These are phyloP conservation scores for Fusarium lyarnte DNA, from an alignment of 2,329 filamentous ascomycete species.

Conservation along the genomic window DNA sequence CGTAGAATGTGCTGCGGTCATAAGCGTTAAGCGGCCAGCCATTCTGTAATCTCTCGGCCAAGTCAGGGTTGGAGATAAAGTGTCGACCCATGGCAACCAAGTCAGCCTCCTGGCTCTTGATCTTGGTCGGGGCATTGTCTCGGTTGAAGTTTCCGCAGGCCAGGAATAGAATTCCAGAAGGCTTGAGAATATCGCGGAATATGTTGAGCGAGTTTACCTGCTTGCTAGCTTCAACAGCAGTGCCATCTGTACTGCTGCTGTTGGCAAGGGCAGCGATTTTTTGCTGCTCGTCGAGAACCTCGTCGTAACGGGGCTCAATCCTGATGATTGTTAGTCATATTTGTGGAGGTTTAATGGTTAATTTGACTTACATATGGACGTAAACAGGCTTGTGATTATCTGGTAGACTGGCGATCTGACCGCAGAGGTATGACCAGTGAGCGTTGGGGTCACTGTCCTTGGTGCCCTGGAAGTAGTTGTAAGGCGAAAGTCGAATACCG, in stretches of 20 bases:
- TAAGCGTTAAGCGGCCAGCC: conserved; percentile 51
- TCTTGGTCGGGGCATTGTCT: conserved; percentile 39
- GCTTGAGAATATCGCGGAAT: conserved; percentile 53
- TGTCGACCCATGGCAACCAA: conserved; percentile 46
- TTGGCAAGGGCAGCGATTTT: conserved; percentile 52
- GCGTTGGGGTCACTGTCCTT: conserved; percentile 45
- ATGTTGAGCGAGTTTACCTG: conserved; percentile 48
- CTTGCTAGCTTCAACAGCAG: conserved; percentile 1
- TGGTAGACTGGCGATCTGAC: conserved; percentile 48
- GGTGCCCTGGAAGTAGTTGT: conserved; percentile 48
- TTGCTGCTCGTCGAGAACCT: conserved; percentile 55
- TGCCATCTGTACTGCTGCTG: background rate
- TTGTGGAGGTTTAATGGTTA: accelerated
- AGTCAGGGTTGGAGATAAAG: conserved; percentile 49
- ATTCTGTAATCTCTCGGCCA: conserved; percentile 50
- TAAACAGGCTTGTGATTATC: background rate
- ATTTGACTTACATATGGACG: background rate
- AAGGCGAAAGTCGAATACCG: conserved; percentile 36
- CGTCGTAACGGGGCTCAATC: conserved; percentile 59
- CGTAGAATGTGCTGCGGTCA: conserved; percentile 54
- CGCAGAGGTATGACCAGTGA: conserved; percentile 51
- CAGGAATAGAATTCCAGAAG: conserved; percentile 55
- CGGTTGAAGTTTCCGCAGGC: conserved; percentile 57
- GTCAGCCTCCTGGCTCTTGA: conserved; percentile 46
- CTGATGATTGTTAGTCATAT: conserved; percentile 23